Percentiles rank a stretch among this genome's conserved stretches.
Evolutionary conservation across 169 alveolate species (phyloP).

Genomic region (Plasmodium knowlesi): DNA sequence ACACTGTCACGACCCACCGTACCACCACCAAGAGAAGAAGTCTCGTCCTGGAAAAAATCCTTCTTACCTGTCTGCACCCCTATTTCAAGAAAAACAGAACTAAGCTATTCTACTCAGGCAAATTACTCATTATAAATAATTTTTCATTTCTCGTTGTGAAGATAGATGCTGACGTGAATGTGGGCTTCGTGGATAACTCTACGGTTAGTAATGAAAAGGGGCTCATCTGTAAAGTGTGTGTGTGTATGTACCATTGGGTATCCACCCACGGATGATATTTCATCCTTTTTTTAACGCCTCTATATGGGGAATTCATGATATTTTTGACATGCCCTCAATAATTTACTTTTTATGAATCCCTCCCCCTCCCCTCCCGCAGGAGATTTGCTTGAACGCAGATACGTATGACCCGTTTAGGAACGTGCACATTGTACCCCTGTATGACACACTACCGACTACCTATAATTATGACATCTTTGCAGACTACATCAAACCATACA

Average conservation of each 20-base stretch:
- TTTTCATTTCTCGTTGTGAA: slow-evolving; percentile 32
- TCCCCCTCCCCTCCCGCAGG: neutral
- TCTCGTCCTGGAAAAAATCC: slow-evolving; percentile 20
- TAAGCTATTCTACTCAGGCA: slow-evolving; percentile 44
- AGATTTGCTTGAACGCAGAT: slow-evolving; percentile 55
- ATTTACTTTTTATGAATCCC: neutral
- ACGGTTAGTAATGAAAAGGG: slow-evolving; percentile 15
- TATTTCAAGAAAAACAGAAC: slow-evolving; percentile 43
- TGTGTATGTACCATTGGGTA: neutral
- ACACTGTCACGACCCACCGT: neutral
- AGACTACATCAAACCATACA: slow-evolving; percentile 78
- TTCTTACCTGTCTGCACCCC: slow-evolving; percentile 16
- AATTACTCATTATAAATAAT: slow-evolving; percentile 25
- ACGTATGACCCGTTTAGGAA: slow-evolving; percentile 75
- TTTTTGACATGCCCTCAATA: neutral
- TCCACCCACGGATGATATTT: neutral
- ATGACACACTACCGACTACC: slow-evolving; percentile 80
- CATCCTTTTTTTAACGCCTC: neutral
- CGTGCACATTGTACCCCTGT: slow-evolving; percentile 79
- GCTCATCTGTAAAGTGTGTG: neutral
- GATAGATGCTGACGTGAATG: slow-evolving; percentile 37
- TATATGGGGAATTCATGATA: neutral
- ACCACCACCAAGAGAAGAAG: slow-evolving; percentile 1
- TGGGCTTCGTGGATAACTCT: slow-evolving; percentile 32
- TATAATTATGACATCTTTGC: slow-evolving; percentile 76